Conservation (phyloP, 306 rosid species). For the Bauhinia variegata region DNA sequence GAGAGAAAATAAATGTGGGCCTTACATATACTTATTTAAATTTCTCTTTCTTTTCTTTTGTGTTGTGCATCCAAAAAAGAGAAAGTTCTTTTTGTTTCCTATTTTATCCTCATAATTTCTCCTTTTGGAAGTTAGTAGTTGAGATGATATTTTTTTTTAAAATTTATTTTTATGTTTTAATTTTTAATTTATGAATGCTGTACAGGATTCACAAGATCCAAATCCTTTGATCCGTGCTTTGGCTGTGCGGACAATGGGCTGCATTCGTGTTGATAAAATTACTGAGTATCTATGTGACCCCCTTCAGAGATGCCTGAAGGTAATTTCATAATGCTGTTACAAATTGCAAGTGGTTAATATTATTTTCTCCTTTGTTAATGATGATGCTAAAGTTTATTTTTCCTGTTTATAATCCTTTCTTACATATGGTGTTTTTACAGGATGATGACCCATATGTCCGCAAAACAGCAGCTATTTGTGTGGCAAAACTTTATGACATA, state of each 20-base stretch:
- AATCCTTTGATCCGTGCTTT: constrained; percentile 97
- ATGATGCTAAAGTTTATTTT: background rate
- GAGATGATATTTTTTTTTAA: constrained; percentile 16
- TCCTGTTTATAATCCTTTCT: constrained; percentile 27
- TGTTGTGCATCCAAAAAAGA: too few relatives aligned
- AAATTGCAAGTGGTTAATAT: constrained; percentile 8
- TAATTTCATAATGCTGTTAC: constrained; percentile 34
- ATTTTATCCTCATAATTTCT: too few relatives aligned
- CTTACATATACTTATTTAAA: too few relatives aligned
- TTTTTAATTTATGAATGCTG: constrained; percentile 23
- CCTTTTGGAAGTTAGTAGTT: constrained; percentile 2
- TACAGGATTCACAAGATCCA: constrained; percentile 98
- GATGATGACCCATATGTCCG: constrained; percentile 99
- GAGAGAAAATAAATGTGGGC: too few relatives aligned
- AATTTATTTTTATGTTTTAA: constrained; percentile 15
- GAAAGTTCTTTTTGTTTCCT: too few relatives aligned
- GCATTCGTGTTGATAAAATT: constrained; percentile 99
- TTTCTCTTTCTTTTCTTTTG: too few relatives aligned
- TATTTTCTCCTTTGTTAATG: constrained; percentile 22
- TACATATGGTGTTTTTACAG: constrained; percentile 54
- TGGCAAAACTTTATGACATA: constrained; percentile 97
- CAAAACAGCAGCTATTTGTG: constrained; percentile 99
- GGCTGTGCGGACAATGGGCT: constrained; percentile 99
- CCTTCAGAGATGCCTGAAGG: constrained; percentile 99
- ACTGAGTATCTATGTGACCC: constrained; percentile 99